Base-by-base conservation (phyloP, 495 filamentous ascomycete genomes). In the Glonium stellatum region DNA sequence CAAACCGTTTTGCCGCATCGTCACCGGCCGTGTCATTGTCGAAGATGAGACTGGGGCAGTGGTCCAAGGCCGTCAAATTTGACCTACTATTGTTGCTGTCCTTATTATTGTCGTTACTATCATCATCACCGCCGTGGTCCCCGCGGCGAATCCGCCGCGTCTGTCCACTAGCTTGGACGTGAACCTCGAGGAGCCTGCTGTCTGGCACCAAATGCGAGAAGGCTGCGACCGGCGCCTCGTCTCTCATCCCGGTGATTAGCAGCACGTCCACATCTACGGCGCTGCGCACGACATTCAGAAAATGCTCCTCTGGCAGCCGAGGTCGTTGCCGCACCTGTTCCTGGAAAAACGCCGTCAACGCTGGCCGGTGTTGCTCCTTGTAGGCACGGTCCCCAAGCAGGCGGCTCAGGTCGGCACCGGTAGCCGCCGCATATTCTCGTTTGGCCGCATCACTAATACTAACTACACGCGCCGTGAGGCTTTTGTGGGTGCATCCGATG, bases 191-290 rank as follows among this genome's bases (percentile, higher is more conserved):
- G 27, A 86, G 58, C 59, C 72, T 79, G 61, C 73, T 82, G 18
- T 76, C 69, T 60, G 83, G 80, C 46, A 85, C 79, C 57, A 84
- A 69, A 76, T 79, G 77, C 31, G 80, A 80, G 0, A 81, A 77
- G 50, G 61, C 53, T 60, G 79, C 73, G 36, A 87, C 78, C 4
- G 82, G 83, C 5, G 80, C 78, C 65, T 81, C 73, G 59, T 86
- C 83, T 76, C 81, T 84, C 80, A 87, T 82, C 5, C 84, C 84
- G 0, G 83, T 86, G 67, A 87, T 81, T 35, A 87, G 57, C 50
- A 85, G 73, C 54, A 84, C 81, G 60, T 85, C 77, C 19, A 75
- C 71, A 73, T 79, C 77, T 61, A 34, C 66, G 21, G 75, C 75
- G 42, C 57, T 51, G 60, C 71, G 34, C 15, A 85, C 79, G 39